Conservation (phyloP, 2,329 filamentous ascomycete genomes). For the Aspergillus transmontanensis region DNA sequence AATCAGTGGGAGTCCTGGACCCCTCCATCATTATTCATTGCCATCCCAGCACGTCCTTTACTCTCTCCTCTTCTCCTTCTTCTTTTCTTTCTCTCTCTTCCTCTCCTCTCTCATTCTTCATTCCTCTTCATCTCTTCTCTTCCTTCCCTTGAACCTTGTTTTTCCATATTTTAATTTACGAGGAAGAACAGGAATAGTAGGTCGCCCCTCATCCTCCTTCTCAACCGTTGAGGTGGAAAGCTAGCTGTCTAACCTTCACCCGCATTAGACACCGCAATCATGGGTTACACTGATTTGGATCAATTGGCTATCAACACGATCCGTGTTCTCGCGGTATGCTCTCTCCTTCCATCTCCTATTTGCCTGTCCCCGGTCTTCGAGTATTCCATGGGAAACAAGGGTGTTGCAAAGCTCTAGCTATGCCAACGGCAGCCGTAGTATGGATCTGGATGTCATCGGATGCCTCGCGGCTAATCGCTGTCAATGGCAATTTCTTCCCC, state of each 20-base stretch:
- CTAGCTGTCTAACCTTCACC: conserved; percentile 17
- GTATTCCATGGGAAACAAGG: background rate
- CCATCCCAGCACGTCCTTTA: conserved; percentile 16
- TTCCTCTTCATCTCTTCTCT: conserved; percentile 23
- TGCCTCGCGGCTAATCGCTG: background rate
- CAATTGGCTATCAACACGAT: conserved; percentile 97
- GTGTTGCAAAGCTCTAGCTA: background rate
- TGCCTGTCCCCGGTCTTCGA: background rate
- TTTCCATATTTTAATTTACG: conserved; percentile 4
- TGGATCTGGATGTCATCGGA: background rate
- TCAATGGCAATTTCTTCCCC: background rate
- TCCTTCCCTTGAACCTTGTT: conserved; percentile 11
- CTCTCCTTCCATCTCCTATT: conserved; percentile 13
- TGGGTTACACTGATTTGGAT: conserved; percentile 88
- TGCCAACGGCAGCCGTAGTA: background rate
- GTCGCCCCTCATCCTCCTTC: background rate
- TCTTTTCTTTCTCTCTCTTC: conserved; percentile 16
- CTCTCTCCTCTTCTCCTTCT: conserved; percentile 12
- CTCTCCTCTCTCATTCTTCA: conserved; percentile 22
- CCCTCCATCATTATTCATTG: conserved; percentile 17
- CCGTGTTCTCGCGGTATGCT: conserved; percentile 88
- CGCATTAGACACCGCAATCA: conserved; percentile 53
- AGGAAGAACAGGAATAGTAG: conserved; percentile 2
- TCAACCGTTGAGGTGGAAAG: conserved; percentile 5
- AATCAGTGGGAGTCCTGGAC: conserved; percentile 10